Base-by-base conservation (phyloP, 2,329 filamentous ascomycete species). In the Exserohilum rostratum region DNA sequence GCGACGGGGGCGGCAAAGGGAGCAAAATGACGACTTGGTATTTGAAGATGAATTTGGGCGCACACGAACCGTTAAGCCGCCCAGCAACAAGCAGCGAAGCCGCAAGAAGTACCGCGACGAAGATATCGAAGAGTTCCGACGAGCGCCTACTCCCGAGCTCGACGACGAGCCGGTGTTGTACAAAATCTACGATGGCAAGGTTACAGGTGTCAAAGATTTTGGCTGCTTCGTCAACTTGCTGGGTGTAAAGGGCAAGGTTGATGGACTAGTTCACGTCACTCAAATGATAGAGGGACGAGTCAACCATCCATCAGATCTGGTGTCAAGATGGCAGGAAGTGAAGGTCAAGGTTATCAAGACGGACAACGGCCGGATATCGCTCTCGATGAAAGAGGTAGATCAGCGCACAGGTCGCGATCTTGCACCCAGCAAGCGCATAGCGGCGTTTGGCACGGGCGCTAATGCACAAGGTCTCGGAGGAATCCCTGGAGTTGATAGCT, bases 301-400 rank as follows among this genome's bases (percentile, higher is more conserved):
- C 37, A 95, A 93, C 61, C 91, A 98, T 71, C 95, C 95, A 0
- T 92, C 91, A 0, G 95, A 99, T 70, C 78, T 99, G 1, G 82
- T 99, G 4, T 84, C 88, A 2, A 84, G 85, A 56, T 90, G 90
- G 5, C 93, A 98, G 71, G 79, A 85, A 1, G 91, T 99, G 49
- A 96, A 95, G 74, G 91, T 98, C 66, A 99, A 99, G 74, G 89
- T 99, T 20, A 82, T 89, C 67, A 96, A 90, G 70, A 87, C 96
- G 48, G 90, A 98, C 69, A 88, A 89, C 3, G 86, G 82, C 48
- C 85, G 90, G 25, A 88, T 98, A 66, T 93, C 92, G 0, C 78
- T 99, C 5, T 96, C 93, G 0, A 97, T 99, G 93, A 96, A 96
- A 70, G 93, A 97, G 58, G 93, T 97, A 13, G 93, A 99, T 65